A percentile compares a stretch with the other conserved stretches of the same genome.
These are phyloP conservation scores for Yamadazyma taylorii DNA, from an alignment of 1,139 yeast genomes.

Conservation along the genomic window DNA sequence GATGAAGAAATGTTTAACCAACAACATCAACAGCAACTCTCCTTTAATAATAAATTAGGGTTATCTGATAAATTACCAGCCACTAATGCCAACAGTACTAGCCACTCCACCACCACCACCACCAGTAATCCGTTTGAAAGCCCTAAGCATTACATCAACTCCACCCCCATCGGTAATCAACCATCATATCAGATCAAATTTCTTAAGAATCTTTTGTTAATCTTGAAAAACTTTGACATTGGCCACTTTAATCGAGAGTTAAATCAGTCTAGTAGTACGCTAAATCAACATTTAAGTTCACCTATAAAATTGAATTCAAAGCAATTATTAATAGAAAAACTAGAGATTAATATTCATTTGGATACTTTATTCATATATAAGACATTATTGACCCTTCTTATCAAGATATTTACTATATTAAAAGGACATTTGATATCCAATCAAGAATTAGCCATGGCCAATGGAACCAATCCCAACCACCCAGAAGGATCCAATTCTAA, in stretches of 20 bases:
- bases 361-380: conserved; percentile 44
- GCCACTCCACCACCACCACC: not conserved
- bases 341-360: conserved; percentile 44
- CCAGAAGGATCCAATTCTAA: not conserved
- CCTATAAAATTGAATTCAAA: conserved; percentile 45
- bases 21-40: conserved; percentile 10
- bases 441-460: conserved; percentile 10
- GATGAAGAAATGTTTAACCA: conserved; percentile 35
- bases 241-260: conserved; percentile 20
- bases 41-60: conserved; percentile 1
- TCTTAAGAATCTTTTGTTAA: conserved; percentile 31
- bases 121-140: conserved; percentile 14
- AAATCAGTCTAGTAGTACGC: conserved; percentile 15
- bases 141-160: conserved; percentile 16
- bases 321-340: conserved; percentile 45
- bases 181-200: conserved; percentile 39
- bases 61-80: conserved; percentile 5
- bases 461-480: not conserved
- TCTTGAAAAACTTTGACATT: conserved; percentile 45
- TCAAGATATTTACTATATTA: conserved; percentile 29
- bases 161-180: conserved; percentile 14
- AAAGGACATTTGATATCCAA: conserved; percentile 18
- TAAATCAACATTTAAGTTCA: conserved; percentile 22
- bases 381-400: conserved; percentile 32
- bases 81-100: too few relatives aligned